Percentiles rank a stretch among this genome's conserved stretches.
Conservation (phyloP, 768 basidiomycete species). For the Auriscalpium vulgare region DNA sequence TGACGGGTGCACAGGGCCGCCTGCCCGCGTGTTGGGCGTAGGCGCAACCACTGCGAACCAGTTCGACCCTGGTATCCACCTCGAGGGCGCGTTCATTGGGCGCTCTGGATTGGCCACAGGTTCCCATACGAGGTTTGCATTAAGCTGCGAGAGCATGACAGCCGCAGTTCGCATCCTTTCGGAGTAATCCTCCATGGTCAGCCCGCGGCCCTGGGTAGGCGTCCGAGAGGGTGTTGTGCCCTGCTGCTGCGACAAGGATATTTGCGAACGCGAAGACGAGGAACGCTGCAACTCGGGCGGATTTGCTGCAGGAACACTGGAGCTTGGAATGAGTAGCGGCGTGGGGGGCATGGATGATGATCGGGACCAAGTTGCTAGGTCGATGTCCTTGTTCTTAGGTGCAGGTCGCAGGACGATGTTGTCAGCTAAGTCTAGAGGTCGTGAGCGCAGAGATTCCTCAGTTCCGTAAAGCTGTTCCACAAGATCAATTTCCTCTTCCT, state of each 20-base stretch:
- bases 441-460: conserved; percentile 62
- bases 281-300: neutral
- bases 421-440: conserved; percentile 72
- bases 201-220: conserved; percentile 15
- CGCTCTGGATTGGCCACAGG: conserved; percentile 23
- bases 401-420: conserved; percentile 74
- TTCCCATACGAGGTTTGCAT: conserved; percentile 66
- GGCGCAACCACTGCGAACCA: conserved; percentile 17
- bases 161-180: conserved; percentile 98
- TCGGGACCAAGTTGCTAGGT: conserved; percentile 76
- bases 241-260: conserved; percentile 4
- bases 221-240: neutral
- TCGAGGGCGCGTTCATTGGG: conserved; percentile 13
- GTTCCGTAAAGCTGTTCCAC: conserved; percentile 92
- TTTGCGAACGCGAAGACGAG: conserved; percentile 2
- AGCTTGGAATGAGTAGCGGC: conserved; percentile 25
- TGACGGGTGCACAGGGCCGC: conserved; percentile 24
- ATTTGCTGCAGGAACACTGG: neutral
- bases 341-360: conserved; percentile 42
- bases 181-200: conserved; percentile 95
- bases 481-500: conserved; percentile 90
- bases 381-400: conserved; percentile 85
- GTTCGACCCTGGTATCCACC: conserved; percentile 23
- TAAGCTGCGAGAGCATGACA: conserved; percentile 95
- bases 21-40: conserved; percentile 6